These are phyloP conservation scores for Fusarium sp. DNA, from an alignment of 2,329 filamentous ascomycete species.

Conservation along the genomic window DNA sequence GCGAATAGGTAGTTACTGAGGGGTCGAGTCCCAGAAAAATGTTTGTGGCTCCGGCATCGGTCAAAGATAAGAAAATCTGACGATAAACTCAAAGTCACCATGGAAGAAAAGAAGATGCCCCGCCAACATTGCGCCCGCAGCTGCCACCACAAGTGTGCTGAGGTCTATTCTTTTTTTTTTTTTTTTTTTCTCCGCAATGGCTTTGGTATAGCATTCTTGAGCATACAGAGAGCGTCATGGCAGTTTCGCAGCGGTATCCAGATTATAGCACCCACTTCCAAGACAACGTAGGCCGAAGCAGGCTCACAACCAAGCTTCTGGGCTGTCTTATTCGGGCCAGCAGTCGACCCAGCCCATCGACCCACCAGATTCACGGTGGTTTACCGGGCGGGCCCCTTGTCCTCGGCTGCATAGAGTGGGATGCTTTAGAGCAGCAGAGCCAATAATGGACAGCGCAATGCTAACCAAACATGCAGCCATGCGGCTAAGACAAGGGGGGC, in stretches of 20 bases:
- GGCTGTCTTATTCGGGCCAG: slow-evolving; percentile 35
- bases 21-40: slow-evolving; percentile 2
- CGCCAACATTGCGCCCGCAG: slow-evolving; percentile 29
- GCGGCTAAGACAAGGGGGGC: slow-evolving; percentile 46
- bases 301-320: slow-evolving; percentile 42
- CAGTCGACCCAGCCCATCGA: slow-evolving; percentile 4
- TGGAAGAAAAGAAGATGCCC: slow-evolving; percentile 20
- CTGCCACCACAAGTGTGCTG: slow-evolving; percentile 17
- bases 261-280: slow-evolving; percentile 18
- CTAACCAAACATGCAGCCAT: slow-evolving; percentile 37
- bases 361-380: slow-evolving; percentile 37
- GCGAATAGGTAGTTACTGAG: background rate
- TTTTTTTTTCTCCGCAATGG: background rate
- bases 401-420: slow-evolving; percentile 37
- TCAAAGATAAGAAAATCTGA: slow-evolving; percentile 41
- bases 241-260: slow-evolving; percentile 20
- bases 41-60: slow-evolving; percentile 39
- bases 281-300: slow-evolving; percentile 23
- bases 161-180: background rate
- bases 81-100: slow-evolving; percentile 36
- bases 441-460: slow-evolving; percentile 45
- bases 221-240: background rate
- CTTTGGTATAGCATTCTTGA: background rate
- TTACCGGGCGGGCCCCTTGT: slow-evolving; percentile 33
- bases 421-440: slow-evolving; percentile 30